A percentile compares a stretch with the other conserved stretches of the same genome.
Conservation (phyloP, 2,329 filamentous ascomycete species). For the Talaromyces piceae region DNA sequence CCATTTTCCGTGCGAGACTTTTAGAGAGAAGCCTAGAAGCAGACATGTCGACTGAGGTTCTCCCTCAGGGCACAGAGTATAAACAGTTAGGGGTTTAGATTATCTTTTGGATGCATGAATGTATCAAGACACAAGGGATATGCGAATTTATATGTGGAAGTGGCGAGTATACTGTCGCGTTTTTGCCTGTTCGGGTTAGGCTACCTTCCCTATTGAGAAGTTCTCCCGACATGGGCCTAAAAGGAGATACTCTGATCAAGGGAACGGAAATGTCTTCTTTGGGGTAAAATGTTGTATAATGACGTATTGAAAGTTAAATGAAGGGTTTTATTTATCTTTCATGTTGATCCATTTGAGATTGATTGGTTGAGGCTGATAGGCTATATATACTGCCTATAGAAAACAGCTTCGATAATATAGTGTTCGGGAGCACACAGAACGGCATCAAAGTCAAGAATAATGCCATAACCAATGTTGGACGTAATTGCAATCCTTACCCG, state of each 20-base stretch:
- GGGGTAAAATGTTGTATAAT: too few relatives aligned
- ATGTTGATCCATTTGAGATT: too few relatives aligned
- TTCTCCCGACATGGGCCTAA: neutral
- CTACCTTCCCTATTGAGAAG: neutral
- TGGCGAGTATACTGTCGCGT: neutral
- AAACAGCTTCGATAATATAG: too few relatives aligned
- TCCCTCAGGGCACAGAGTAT: neutral
- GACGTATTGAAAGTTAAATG: too few relatives aligned
- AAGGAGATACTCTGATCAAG: neutral
- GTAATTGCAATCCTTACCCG: too few relatives aligned
- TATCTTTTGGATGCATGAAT: neutral
- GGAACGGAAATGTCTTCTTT: neutral
- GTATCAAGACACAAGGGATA: neutral
- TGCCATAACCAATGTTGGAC: too few relatives aligned
- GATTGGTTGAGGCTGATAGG: too few relatives aligned
- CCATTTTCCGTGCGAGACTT: constrained; percentile 22
- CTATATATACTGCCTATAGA: too few relatives aligned
- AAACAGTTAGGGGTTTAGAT: neutral
- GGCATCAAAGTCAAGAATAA: too few relatives aligned
- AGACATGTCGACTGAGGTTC: too few relatives aligned
- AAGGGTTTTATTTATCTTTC: too few relatives aligned
- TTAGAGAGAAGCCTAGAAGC: constrained; percentile 19
- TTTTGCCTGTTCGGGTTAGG: neutral
- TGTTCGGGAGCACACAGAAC: too few relatives aligned
- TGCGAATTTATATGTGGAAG: neutral